Base-by-base conservation (phyloP, 495 filamentous ascomycete genomes). In the Opeltia flavorubescens region DNA sequence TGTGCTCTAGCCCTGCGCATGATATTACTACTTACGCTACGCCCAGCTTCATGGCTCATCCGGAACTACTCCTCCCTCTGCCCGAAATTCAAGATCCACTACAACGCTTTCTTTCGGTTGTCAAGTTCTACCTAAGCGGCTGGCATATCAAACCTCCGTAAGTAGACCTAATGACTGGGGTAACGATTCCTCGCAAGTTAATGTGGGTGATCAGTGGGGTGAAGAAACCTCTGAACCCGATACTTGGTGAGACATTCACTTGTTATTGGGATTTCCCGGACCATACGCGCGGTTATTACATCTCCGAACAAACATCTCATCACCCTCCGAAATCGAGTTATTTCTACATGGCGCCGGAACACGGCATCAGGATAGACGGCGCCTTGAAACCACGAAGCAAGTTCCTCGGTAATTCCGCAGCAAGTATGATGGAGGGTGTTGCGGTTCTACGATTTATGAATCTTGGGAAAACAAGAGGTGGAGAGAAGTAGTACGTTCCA, bases 61-160 rank as follows among this genome's bases (percentile, higher is more conserved):
- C 91, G 38, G 91, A 99, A 64, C 91, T 84, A 51, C 78, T 99
- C 23, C 76, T 96, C 2, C 83, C 84, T 18, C 89, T 95, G 68
- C 69, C 87, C 15, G 68, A 75, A 27, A 83, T 94, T 50, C 85
- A 96, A 25, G 93, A 99, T 59, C 93, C 93, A 2, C 70, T 89
- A 33, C 66, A 89, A 55, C 76, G 91, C 56, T 99, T 99, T 59
- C 77, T 99, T 4, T 81, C 86, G 0, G 91, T 99, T 8, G 81
- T 95, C 52, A 95, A 93, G 59, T 96, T 99, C 62, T 99, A 99
- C 62, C 65, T 99, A 43, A 94, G 87, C 60, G 91, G 91, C 50
- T 99, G 91, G 91, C 91, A 99, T 62, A 95, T 99, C 61, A 93
- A 89, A 64, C 89, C 91, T 50, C 85, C 86, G 89, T 94, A 80